These are phyloP conservation scores for Asterochloris erici DNA, from an alignment of 139 green algal species.

Conservation along the genomic window DNA sequence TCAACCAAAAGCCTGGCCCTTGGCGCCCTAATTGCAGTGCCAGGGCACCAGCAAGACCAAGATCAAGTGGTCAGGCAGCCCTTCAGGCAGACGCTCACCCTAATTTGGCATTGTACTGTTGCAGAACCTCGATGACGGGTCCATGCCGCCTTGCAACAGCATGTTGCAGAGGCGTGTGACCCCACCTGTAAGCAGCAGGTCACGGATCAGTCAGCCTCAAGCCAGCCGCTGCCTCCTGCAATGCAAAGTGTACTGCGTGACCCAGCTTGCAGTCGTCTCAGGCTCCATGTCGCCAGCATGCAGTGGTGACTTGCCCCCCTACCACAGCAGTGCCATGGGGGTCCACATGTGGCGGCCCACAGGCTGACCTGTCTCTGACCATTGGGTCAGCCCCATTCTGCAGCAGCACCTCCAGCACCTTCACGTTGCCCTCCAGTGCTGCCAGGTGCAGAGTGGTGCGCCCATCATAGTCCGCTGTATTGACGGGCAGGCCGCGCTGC, in stretches of 20 bases:
- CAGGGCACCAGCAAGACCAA: no score
- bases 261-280: neutral
- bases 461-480: conserved; percentile 35
- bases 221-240: no score
- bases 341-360: no score
- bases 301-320: no score
- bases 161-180: conserved; percentile 27
- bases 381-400: conserved; percentile 32
- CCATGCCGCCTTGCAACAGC: conserved; percentile 16
- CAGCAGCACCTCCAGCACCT: conserved; percentile 40
- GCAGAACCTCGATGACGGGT: conserved; percentile 16
- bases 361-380: conserved; percentile 23
- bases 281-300: no score
- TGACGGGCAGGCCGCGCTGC: conserved; percentile 30
- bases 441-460: conserved; percentile 38
- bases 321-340: no score
- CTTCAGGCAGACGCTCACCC: conserved; percentile 10
- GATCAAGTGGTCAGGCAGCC: no score
- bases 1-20: no score
- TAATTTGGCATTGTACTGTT: conserved; percentile 6
- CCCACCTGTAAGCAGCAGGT: conserved; percentile 17
- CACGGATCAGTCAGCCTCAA: no score
- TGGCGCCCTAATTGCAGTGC: no score
- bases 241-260: no score
- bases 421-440: conserved; percentile 30